Percentiles rank a stretch among this genome's conserved stretches.
Evolutionary conservation across 306 rosid genomes (phyloP).

Genomic region (Prinsepia uniflora): DNA sequence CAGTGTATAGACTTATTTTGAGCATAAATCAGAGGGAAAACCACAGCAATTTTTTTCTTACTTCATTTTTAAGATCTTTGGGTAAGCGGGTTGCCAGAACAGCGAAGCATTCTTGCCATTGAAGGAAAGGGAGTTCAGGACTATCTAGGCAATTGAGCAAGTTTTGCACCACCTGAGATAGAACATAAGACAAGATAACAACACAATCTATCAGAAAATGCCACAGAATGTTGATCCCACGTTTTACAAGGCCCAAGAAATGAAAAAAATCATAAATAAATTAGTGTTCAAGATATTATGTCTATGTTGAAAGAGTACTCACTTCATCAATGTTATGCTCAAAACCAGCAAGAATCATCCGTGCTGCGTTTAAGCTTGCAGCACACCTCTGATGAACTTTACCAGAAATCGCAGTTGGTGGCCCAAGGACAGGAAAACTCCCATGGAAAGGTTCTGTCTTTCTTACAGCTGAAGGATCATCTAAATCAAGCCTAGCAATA

Average conservation of each 20-base stretch:
- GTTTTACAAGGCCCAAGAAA: background rate
- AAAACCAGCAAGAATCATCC: constrained; percentile 93
- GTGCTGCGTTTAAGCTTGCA: constrained; percentile 78
- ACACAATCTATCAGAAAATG: constrained; percentile 16
- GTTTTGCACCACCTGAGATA: constrained; percentile 79
- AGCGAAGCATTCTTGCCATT: constrained; percentile 98
- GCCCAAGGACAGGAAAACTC: constrained; percentile 79
- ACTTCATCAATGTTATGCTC: constrained; percentile 93
- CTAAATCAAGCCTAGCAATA: constrained; percentile 89
- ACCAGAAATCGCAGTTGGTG: constrained; percentile 88
- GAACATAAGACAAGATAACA: constrained; percentile 22
- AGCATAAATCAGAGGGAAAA: constrained; percentile 26
- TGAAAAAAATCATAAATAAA: background rate
- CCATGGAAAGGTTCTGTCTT: constrained; percentile 90
- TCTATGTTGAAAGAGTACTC: constrained; percentile 29
- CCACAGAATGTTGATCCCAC: background rate
- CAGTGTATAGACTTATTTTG: constrained; percentile 15
- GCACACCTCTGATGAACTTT: constrained; percentile 97
- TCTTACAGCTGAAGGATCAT: constrained; percentile 95
- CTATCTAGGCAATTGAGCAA: constrained; percentile 93
- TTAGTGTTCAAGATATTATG: constrained; percentile 2
- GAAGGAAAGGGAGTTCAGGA: constrained; percentile 94
- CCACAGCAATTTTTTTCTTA: constrained; percentile 22
- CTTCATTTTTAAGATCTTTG: constrained; percentile 82
- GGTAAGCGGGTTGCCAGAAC: constrained; percentile 95